phyloP scores from a whole-genome alignment of 257 asterid species.

The Salvia rosmarinus region DNA sequence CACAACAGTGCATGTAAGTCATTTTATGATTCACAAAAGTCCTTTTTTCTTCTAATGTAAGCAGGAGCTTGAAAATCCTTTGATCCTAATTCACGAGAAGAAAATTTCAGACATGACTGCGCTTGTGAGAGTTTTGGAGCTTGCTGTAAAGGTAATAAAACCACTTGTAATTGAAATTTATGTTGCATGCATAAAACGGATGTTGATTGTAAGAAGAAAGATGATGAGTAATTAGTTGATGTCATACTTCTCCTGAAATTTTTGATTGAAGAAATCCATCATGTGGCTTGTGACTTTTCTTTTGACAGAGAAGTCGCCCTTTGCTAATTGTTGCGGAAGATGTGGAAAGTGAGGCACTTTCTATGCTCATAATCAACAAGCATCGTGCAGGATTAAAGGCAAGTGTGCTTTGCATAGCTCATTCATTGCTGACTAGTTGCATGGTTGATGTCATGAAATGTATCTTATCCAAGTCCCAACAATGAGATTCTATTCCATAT shows the following conservation, averaged over 20 bases:
- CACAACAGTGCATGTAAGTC: slow-evolving; percentile 3
- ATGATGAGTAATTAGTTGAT: not conserved
- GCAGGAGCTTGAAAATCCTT: slow-evolving; percentile 93
- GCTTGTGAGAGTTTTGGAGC: slow-evolving; percentile 73
- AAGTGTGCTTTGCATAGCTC: slow-evolving; percentile 18
- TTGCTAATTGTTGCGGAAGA: slow-evolving; percentile 89
- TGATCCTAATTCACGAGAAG: slow-evolving; percentile 88
- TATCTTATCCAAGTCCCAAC: slow-evolving; percentile 11
- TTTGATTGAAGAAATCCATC: slow-evolving; percentile 22
- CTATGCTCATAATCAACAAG: slow-evolving; percentile 82
- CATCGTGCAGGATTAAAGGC: slow-evolving; percentile 86
- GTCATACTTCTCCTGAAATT: not conserved
- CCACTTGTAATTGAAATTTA: slow-evolving; percentile 21
- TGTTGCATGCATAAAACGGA: slow-evolving; percentile 12
- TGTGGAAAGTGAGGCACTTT: slow-evolving; percentile 72
- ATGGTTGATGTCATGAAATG: slow-evolving; percentile 7
- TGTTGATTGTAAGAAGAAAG: slow-evolving; percentile 1
- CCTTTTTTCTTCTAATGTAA: slow-evolving; percentile 32
- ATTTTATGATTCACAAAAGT: slow-evolving; percentile 6
- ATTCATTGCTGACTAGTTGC: slow-evolving; percentile 10
- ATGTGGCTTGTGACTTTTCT: slow-evolving; percentile 23
- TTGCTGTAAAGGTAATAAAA: slow-evolving; percentile 68
- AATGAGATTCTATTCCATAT: slow-evolving; percentile 25
- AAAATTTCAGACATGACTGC: slow-evolving; percentile 74
- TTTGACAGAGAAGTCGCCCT: slow-evolving; percentile 66